Evolutionary conservation across 106 monocot species (phyloP).

Genomic region (Xerophyta viscosa): DNA sequence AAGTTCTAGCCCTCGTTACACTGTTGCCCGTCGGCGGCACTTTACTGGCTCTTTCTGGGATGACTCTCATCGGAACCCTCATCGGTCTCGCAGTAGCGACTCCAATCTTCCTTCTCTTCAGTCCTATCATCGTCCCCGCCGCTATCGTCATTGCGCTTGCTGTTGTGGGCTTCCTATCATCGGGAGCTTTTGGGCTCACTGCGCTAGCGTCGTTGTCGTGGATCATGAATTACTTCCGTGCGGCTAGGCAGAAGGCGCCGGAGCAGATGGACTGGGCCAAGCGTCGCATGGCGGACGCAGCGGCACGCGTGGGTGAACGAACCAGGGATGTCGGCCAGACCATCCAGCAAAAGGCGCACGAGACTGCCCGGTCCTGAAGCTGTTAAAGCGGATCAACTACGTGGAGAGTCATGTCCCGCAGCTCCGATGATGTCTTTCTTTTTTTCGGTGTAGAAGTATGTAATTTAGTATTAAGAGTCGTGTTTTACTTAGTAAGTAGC

Average conservation of each 20-base stretch:
- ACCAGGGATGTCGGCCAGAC: constrained; percentile 11
- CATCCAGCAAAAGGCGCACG: constrained; percentile 8
- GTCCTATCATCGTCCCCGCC: constrained; percentile 44
- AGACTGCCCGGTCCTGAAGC: constrained; percentile 1
- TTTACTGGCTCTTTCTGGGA: constrained; percentile 24
- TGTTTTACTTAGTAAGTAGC: too few relatives aligned
- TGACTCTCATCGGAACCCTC: constrained; percentile 28
- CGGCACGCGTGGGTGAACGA: constrained; percentile 1
- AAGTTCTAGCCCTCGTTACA: background rate
- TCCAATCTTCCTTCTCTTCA: constrained; percentile 47
- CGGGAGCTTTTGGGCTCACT: constrained; percentile 45
- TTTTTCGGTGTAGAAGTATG: too few relatives aligned
- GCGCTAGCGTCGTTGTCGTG: constrained; percentile 31
- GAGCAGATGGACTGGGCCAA: constrained; percentile 14
- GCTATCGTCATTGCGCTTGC: constrained; percentile 21
- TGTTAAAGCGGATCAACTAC: too few relatives aligned
- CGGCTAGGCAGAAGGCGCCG: constrained; percentile 2
- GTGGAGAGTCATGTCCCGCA: too few relatives aligned
- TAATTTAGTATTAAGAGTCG: too few relatives aligned
- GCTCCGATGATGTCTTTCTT: too few relatives aligned
- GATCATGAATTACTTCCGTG: constrained; percentile 19
- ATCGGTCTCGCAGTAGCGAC: constrained; percentile 24
- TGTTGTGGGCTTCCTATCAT: constrained; percentile 31
- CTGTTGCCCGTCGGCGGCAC: constrained; percentile 14
- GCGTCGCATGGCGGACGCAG: constrained; percentile 15